Conservation (phyloP, 306 rosid species). For the Myrica gale region DNA sequence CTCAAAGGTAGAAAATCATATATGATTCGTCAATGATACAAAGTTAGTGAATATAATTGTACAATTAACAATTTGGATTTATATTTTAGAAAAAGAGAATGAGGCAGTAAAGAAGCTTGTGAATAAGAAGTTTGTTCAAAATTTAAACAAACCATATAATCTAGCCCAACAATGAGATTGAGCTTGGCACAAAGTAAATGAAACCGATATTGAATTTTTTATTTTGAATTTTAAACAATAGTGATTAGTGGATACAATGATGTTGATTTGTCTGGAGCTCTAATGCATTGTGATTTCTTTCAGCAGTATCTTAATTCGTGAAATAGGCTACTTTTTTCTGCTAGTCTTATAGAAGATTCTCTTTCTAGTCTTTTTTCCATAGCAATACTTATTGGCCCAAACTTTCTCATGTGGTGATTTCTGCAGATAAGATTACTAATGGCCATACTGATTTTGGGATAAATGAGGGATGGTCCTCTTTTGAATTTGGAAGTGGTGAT, state of each 20-base stretch:
- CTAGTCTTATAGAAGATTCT: not conserved
- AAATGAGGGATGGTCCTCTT: conserved; percentile 39
- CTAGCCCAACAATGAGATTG: not conserved
- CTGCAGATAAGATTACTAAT: conserved; percentile 36
- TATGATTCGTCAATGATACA: too few relatives aligned
- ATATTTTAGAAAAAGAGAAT: not conserved
- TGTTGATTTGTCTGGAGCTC: not conserved
- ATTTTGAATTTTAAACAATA: too few relatives aligned
- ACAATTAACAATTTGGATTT: too few relatives aligned
- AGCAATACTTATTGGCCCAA: not conserved
- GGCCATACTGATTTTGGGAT: conserved; percentile 34
- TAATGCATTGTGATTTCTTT: not conserved
- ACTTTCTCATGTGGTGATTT: conserved; percentile 1
- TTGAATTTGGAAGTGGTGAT: conserved; percentile 39
- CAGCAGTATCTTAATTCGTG: not conserved
- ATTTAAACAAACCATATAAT: not conserved
- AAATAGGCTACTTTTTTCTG: not conserved
- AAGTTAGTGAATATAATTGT: too few relatives aligned
- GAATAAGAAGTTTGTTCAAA: not conserved
- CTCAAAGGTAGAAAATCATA: too few relatives aligned
- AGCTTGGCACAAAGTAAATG: not conserved
- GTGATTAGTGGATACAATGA: too few relatives aligned
- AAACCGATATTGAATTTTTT: not conserved
- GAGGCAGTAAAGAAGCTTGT: not conserved
- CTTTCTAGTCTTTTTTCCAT: not conserved